phyloP scores from a whole-genome alignment of 148 eudicot species.

The Oxyria digyna region DNA sequence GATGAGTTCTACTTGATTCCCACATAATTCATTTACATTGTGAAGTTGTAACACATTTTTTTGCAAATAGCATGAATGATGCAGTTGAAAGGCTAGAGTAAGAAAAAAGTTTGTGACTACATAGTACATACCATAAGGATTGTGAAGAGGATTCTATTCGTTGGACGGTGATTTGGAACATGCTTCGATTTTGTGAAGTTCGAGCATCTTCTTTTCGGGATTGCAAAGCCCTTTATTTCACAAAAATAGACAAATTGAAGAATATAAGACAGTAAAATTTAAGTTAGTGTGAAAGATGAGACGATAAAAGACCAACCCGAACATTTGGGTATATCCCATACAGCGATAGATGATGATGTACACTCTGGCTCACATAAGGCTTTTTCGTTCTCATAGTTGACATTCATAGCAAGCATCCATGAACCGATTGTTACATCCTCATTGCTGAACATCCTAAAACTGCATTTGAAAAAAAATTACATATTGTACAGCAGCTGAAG shows the following conservation, averaged over 20 bases:
- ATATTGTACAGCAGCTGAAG: neutral
- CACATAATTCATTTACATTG: constrained; percentile 3
- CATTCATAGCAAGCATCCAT: constrained; percentile 99
- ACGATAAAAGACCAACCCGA: constrained; percentile 44
- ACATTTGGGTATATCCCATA: constrained; percentile 96
- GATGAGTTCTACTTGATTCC: neutral
- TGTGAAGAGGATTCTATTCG: constrained; percentile 21
- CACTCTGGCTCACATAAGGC: constrained; percentile 63
- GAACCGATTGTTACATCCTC: constrained; percentile 95
- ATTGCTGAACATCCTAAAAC: constrained; percentile 96
- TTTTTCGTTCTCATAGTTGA: constrained; percentile 64
- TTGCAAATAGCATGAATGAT: neutral
- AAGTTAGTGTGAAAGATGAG: neutral
- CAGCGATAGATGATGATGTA: constrained; percentile 63
- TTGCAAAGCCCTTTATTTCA: constrained; percentile 65
- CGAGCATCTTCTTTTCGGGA: constrained; percentile 71
- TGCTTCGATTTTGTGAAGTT: constrained; percentile 60
- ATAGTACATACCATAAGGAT: neutral
- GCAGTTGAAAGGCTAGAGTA: neutral
- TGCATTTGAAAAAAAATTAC: constrained; percentile 22
- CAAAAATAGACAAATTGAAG: neutral
- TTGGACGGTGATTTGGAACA: constrained; percentile 56
- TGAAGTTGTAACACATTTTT: neutral
- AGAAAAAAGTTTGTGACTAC: neutral
- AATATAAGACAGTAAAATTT: neutral